Evolutionary conservation across 768 basidiomycete species (phyloP).

Genomic region (Suillus fuscotomentosus): DNA sequence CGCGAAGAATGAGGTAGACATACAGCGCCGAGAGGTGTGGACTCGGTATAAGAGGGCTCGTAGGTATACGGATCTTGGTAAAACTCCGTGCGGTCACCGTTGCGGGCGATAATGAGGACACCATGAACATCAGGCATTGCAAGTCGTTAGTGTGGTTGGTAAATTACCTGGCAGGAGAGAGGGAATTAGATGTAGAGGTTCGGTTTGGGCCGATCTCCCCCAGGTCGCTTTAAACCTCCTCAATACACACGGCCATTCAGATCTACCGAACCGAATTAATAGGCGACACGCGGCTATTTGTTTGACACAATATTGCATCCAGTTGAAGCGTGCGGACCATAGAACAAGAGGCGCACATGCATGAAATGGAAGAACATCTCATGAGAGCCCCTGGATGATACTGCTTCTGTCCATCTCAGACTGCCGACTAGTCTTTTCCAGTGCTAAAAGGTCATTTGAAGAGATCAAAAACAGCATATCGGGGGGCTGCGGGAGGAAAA

Average conservation of each 20-base stretch:
- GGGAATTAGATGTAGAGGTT: background rate
- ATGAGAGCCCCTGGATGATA: background rate
- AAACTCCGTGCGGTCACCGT: slow-evolving; percentile 69
- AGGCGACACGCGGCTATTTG: background rate
- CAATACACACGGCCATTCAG: background rate
- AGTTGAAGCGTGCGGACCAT: background rate
- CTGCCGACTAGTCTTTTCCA: background rate
- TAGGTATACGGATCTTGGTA: slow-evolving; percentile 74
- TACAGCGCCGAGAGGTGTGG: slow-evolving; percentile 78
- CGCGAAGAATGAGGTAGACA: slow-evolving; percentile 15
- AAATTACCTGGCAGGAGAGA: background rate
- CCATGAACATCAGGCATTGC: slow-evolving; percentile 55
- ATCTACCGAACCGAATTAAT: background rate
- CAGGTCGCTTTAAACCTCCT: slow-evolving; percentile 1
- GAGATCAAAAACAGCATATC: slow-evolving; percentile 6
- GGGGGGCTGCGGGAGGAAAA: background rate
- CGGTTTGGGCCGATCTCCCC: background rate
- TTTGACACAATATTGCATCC: background rate
- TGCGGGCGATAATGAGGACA: slow-evolving; percentile 73
- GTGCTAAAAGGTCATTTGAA: background rate
- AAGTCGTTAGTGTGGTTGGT: background rate
- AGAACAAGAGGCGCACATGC: background rate
- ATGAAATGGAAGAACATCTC: background rate
- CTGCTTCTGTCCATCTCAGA: background rate
- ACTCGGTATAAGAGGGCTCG: slow-evolving; percentile 58